Base-by-base conservation (phyloP, 306 rosid genomes). In the Vicia villosa region DNA sequence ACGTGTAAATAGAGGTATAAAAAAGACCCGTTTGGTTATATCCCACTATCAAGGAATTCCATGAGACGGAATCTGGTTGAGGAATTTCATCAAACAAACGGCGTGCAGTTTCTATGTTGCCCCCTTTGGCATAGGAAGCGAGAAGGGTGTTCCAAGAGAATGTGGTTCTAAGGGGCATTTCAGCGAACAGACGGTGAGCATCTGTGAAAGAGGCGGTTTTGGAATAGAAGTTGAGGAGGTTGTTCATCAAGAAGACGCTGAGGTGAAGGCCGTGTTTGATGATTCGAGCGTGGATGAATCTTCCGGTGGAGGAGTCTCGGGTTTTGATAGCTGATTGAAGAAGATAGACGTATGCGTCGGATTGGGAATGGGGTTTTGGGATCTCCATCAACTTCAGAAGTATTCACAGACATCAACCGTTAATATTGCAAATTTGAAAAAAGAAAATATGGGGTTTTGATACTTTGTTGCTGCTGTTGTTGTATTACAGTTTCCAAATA, bases 121-220 rank as follows among this genome's bases (percentile, higher is more conserved):
- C 97, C 69, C 74, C 84, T 74, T 90, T 90, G 4, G 84, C 88
- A 12, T 82, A 84, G 0, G 85, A 87, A 1, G 96, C 86, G 57
- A 93, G 90, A 58, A 93, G 34, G 6, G 90, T 85, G 68, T 90
- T 93, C 98, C 97, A 90, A 4, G 94, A 86, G 64, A 73, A 83
- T 5, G 74, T 74, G 24, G 76, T 82, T 64, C 71, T 88, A 0
- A 56, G 58, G 1, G 93, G 83, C 87, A 93, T 93, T 85, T 93
- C 98, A 24, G 69, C 77, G 64, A 93, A 88, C 76, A 93, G 17
- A 0, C 74, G 71, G 80, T 81, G 90, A 5, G 88, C 96, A 14
- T 88, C 84, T 1, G 69, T 46, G 40, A 54, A 24, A 4, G 81
- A 83, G 47, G 83, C 85, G 28, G 68, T 79, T 76, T 88, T 82